These are phyloP conservation scores for Penicillium crustosum DNA, from an alignment of 2,329 filamentous ascomycete genomes.

Conservation along the genomic window DNA sequence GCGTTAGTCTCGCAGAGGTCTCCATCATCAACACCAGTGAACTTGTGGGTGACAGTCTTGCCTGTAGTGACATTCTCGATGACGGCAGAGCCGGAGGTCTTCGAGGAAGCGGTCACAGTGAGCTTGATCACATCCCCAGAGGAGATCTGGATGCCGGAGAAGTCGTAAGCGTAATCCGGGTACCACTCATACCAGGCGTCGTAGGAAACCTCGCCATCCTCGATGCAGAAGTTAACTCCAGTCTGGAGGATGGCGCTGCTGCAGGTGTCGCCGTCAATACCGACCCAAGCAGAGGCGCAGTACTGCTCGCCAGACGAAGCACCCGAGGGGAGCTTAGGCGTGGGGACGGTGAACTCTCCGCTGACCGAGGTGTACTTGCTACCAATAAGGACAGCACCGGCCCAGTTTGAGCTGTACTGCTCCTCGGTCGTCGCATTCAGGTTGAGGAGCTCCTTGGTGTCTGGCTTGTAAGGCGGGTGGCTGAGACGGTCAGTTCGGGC, in stretches of 20 bases:
- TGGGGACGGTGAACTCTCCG: constrained; percentile 55
- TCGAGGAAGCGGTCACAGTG: constrained; percentile 43
- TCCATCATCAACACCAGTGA: constrained; percentile 41
- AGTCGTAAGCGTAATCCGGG: constrained; percentile 55
- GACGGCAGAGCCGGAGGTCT: constrained; percentile 42
- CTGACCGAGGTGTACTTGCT: constrained; percentile 52
- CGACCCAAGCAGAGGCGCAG: constrained; percentile 57
- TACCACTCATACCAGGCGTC: constrained; percentile 63
- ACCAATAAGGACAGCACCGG: constrained; percentile 56
- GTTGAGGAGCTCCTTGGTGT: constrained; percentile 26
- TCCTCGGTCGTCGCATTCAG: constrained; percentile 43
- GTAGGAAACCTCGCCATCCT: constrained; percentile 43
- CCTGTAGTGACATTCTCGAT: constrained; percentile 53
- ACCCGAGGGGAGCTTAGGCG: constrained; percentile 40
- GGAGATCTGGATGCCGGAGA: constrained; percentile 45
- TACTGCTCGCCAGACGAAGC: constrained; percentile 35
- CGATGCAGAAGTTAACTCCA: constrained; percentile 55
- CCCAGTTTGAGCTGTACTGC: constrained; percentile 57
- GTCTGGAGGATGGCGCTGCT: constrained; percentile 55
- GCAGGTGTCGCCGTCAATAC: constrained; percentile 60
- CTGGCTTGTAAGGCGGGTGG: constrained; percentile 31
- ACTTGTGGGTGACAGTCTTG: constrained; percentile 51
- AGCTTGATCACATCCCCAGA: constrained; percentile 46
- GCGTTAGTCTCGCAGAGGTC: constrained; percentile 55
- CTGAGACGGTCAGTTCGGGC: constrained; percentile 27